Evolutionary conservation across 2,329 filamentous ascomycete species (phyloP), one percentile per base, ranked within the genome.

Genomic region (Alternaria triticimaculans): DNA sequence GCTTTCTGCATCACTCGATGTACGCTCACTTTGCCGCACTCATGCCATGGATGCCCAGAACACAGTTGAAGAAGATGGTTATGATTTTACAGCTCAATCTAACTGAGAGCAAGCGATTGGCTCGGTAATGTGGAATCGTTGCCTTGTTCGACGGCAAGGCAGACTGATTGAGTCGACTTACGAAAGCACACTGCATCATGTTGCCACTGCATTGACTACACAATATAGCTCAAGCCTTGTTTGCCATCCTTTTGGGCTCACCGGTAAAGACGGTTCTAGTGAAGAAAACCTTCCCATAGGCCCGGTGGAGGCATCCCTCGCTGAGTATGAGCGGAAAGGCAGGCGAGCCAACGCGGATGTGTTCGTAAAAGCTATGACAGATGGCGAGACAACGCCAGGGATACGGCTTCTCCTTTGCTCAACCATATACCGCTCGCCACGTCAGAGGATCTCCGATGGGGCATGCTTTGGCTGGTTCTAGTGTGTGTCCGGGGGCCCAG

Each of bases 361-460:
- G 67, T 73, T 75, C 69, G 73, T 78, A 69, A 75, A 73, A 71
- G 66, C 71, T 75, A 76, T 76, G 74, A 77, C 76, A 75, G 74
- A 80, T 77, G 77, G 76, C 73, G 63, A 79, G 71, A 77, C 75
- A 74, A 78, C 72, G 72, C 71, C 76, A 77, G 74, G 73, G 75
- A 75, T 73, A 75, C 75, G 70, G 73, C 63, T 72, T 76, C 73
- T 73, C 75, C 73, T 74, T 65, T 66, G 68, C 76, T 81, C 77
- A 80, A 81, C 81, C 80, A 82, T 76, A 80, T 79, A 80, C 75
- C 74, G 78, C 66, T 78, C 80, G 82, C 83, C 83, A 85, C 83
- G 83, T 85, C 82, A 84, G 82, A 82, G 80, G 82, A 81, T 84
- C 82, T 82, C 81, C 82, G 81, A 83, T 78, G 78, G 80, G 77